Evolutionary conservation across 2,329 filamentous ascomycete genomes (phyloP), one percentile per base, ranked within the genome.

Genomic region (Penicillium sp.): DNA sequence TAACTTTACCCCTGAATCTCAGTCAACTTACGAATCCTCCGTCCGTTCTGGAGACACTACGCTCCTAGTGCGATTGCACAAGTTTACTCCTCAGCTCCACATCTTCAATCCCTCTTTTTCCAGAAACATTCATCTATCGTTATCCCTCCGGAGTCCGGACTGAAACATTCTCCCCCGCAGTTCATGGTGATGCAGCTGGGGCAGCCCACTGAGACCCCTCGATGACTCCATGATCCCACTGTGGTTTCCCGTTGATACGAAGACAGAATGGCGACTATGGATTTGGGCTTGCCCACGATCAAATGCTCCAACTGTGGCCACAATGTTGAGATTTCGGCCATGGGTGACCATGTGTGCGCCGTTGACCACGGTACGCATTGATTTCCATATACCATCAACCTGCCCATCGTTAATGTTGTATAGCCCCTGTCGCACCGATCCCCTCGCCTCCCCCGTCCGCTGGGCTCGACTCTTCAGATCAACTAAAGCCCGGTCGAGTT

Each of bases 311-410:
- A 79, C 73, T 95, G 89, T 67, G 81, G 83, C 35, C 71, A 75
- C 35, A 82, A 91, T 62, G 88, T 95, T 52, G 86, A 91, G 65
- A 93, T 95, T 59, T 86, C 87, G 35, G 76, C 84, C 68, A 87
- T 95, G 85, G 89, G 88, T 54, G 89, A 95, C 54, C 90, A 95
- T 74, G 68, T 88, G 53, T 95, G 90, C 69, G 69, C 69, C 50
- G 52, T 69, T 54, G 58, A 65, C 48, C 65, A 72, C 52, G 65
- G 75, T 71, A 72, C 53, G 61, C 49, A n/a, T 46, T 38, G n/a
- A 46, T 46, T 32, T 52, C 45, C 46, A 42, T 35, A 35, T 18
- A 18, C 20, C n/a, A 33, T 27, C 35, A 32, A 35, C 10, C 13
- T 15, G 12, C 23, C 20, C 15, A 6, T 28, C 20, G 25, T 24